phyloP scores from a whole-genome alignment of 2,329 filamentous ascomycete species.

The Neonectria neomacrospora region DNA sequence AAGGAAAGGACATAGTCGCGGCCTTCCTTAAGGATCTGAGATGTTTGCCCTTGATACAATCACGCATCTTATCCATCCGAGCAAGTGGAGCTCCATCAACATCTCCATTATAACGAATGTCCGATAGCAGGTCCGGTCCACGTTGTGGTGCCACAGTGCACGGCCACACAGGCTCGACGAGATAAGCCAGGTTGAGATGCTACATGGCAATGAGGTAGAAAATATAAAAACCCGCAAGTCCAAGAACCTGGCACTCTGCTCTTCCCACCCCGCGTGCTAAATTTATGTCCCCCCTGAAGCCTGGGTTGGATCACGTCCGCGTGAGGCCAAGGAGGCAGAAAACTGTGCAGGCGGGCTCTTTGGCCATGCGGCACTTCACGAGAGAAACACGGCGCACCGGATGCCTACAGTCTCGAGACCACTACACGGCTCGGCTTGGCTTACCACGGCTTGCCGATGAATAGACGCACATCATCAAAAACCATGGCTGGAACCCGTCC shows the following conservation, averaged over 20 bases:
- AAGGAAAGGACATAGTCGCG: neutral
- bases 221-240: neutral
- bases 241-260: neutral
- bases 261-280: neutral
- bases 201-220: neutral
- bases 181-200: neutral
- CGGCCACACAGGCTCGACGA: neutral
- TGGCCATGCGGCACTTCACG: too few relatives aligned
- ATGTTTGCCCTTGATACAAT: neutral
- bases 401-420: too few relatives aligned
- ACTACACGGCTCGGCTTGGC: too few relatives aligned
- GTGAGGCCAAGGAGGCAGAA: too few relatives aligned
- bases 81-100: conserved; percentile 3
- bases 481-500: too few relatives aligned
- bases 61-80: neutral
- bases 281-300: too few relatives aligned
- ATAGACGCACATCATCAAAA: too few relatives aligned
- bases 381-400: too few relatives aligned
- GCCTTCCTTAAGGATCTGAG: neutral
- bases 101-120: neutral
- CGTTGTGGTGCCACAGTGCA: neutral
- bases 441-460: too few relatives aligned
- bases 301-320: too few relatives aligned
- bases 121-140: neutral
- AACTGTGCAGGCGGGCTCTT: too few relatives aligned